Percentiles rank a stretch among this genome's conserved stretches.
Conservation (phyloP, 371 early-diverging fungal species). For the Circinella umbellata region DNA sequence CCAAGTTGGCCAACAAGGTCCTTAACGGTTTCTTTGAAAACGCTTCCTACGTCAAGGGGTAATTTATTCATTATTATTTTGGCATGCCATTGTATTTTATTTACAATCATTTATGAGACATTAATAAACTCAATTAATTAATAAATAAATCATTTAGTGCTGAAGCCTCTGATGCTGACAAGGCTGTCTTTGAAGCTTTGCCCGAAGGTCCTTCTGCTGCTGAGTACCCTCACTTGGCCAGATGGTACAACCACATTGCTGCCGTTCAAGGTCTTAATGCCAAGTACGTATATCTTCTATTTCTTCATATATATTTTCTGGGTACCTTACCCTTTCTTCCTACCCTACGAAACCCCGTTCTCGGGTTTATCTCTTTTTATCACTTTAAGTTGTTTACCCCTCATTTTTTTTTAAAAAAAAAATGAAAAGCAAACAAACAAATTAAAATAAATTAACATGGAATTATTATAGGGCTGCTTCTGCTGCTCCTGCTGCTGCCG, state of each 20-base stretch:
- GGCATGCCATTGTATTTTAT: conserved; percentile 54
- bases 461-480: conserved; percentile 38
- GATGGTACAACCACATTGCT: conserved; percentile 96
- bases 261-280: conserved; percentile 62
- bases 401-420: too few species aligned
- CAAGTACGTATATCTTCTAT: conserved; percentile 37
- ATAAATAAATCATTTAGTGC: conserved; percentile 39
- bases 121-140: too few species aligned
- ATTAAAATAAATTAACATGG: not conserved
- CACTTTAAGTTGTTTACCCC: too few species aligned
- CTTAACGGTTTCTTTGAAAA: conserved; percentile 82
- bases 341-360: not conserved
- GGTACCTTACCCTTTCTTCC: too few species aligned
- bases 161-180: conserved; percentile 95
- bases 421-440: not conserved
- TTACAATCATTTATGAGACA: conserved; percentile 79
- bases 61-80: conserved; percentile 43
- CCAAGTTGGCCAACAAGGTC: conserved; percentile 85
- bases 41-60: conserved; percentile 82
- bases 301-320: not conserved
- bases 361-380: not conserved
- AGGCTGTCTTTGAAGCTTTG: conserved; percentile 86
- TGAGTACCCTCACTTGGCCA: conserved; percentile 87
- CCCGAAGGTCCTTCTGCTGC: conserved; percentile 78
- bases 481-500: conserved; percentile 15